These are phyloP conservation scores for Neolentinus lepideus DNA, from an alignment of 1,284 basidiomycete genomes.

Conservation along the genomic window DNA sequence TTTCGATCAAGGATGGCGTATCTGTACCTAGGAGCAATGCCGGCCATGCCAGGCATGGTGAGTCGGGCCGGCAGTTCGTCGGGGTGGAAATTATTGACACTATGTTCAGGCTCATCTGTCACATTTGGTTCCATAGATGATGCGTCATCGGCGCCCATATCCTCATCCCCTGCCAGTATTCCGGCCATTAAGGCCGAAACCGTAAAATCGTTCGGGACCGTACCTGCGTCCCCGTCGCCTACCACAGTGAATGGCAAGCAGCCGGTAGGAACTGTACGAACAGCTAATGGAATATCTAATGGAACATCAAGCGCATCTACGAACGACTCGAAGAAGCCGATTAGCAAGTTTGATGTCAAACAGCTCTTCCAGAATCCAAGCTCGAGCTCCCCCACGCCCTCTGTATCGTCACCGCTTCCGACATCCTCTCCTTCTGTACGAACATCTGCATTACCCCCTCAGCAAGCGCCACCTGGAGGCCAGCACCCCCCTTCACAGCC, in stretches of 20 bases:
- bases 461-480: conserved; percentile 11
- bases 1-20: conserved; percentile 71
- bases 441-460: conserved; percentile 34
- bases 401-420: conserved; percentile 31
- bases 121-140: conserved; percentile 85
- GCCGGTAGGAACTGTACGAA: conserved; percentile 8
- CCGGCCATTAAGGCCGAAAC: conserved; percentile 62
- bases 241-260: conserved; percentile 44
- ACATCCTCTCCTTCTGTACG: conserved; percentile 33
- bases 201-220: conserved; percentile 75
- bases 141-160: conserved; percentile 49
- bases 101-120: conserved; percentile 48
- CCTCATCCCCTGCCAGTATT: conserved; percentile 59
- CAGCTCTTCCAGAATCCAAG: conserved; percentile 61
- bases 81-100: conserved; percentile 2
- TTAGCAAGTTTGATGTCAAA: conserved; percentile 49
- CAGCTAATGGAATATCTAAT: conserved; percentile 27
- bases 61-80: conserved; percentile 14
- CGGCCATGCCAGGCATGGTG: conserved; percentile 59
- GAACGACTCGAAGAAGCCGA: conserved; percentile 25
- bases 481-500: conserved; percentile 32
- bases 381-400: conserved; percentile 28
- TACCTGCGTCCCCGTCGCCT: conserved; percentile 39
- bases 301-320: conserved; percentile 24
- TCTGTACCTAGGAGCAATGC: conserved; percentile 50